A percentile compares a stretch with the other conserved stretches of the same genome.
These are phyloP conservation scores for Citrus sinensis DNA, from an alignment of 345 rosid genomes.

Conservation along the genomic window DVS_A1.0 CM039162.1:31463501-31464000, in stretches of 20 bases:
- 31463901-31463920: too few species aligned
- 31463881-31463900: too few species aligned
- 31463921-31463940: too few species aligned
- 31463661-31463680: not conserved
- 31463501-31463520: not conserved
- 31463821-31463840: not conserved
- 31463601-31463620: not conserved
- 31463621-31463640: not conserved
- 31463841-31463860: not conserved
- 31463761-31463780: not conserved
- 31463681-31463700: constrained; percentile 8
- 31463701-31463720: constrained; percentile 9
- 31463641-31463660: not conserved
- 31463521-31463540: not conserved
- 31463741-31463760: not conserved
- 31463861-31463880: not conserved
- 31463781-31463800: not conserved
- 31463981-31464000: not conserved
- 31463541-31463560: not conserved
- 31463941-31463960: too few species aligned
- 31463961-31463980: too few species aligned
- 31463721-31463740: not conserved
- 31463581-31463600: not conserved
- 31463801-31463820: not conserved
- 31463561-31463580: not conserved